Percentiles rank a stretch among this genome's conserved stretches.
These are phyloP conservation scores for Sistotremastrum niveocremeum DNA, from an alignment of 768 basidiomycete species.

Conservation along the genomic window DNA sequence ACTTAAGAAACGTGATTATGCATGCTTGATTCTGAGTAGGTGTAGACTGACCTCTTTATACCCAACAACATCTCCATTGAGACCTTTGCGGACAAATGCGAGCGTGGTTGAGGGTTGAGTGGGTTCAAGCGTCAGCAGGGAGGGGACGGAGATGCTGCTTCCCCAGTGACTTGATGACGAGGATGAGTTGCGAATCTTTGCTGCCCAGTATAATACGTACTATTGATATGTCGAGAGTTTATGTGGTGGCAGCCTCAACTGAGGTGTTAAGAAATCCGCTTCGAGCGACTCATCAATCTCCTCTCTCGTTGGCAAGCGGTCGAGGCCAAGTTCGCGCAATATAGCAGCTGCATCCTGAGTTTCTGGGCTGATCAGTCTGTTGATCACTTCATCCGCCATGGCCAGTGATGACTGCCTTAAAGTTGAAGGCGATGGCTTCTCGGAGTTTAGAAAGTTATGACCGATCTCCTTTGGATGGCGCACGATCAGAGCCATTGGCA, in stretches of 20 bases:
- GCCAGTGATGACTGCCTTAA: too few relatives aligned
- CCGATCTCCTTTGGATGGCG: too few relatives aligned
- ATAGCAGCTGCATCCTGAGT: slow-evolving; percentile 26
- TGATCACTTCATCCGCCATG: slow-evolving; percentile 20
- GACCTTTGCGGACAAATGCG: slow-evolving; percentile 59
- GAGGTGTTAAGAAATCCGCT: slow-evolving; percentile 58
- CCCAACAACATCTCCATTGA: slow-evolving; percentile 70
- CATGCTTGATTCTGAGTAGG: background rate
- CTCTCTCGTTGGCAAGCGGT: slow-evolving; percentile 40
- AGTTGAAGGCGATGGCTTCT: too few relatives aligned
- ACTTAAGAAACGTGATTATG: slow-evolving; percentile 3
- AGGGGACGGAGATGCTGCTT: slow-evolving; percentile 41
- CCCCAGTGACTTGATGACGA: slow-evolving; percentile 53
- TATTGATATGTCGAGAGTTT: slow-evolving; percentile 76
- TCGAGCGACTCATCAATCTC: slow-evolving; percentile 60
- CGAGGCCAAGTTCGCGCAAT: slow-evolving; percentile 45
- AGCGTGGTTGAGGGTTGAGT: slow-evolving; percentile 65
- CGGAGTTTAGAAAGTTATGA: too few relatives aligned
- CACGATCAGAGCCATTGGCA: slow-evolving; percentile 33
- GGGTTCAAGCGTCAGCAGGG: slow-evolving; percentile 49
- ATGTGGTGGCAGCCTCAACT: slow-evolving; percentile 46
- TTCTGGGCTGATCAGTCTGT: slow-evolving; percentile 33
- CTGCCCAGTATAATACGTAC: slow-evolving; percentile 30
- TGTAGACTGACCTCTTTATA: slow-evolving; percentile 55
- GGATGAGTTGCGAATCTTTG: slow-evolving; percentile 2